Base-by-base conservation (phyloP, 2,329 filamentous ascomycete genomes). In the Cladobotryum protrusum region DNA sequence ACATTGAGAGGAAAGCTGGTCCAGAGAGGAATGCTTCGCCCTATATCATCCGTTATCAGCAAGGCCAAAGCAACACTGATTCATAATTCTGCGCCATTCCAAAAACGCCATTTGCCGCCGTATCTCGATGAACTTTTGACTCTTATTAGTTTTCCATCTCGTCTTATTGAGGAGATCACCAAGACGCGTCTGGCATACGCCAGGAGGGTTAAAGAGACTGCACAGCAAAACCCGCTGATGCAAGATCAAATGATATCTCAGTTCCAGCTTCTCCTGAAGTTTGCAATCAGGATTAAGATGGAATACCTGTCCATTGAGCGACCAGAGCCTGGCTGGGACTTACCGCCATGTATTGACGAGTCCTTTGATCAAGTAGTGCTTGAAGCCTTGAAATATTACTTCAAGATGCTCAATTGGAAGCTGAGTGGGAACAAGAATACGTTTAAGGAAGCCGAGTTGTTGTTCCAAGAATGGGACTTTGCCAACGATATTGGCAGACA, bases 361-460 rank as follows among this genome's bases (percentile, higher is more conserved):
- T 89, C 89, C 39, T 99, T 97, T 61, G 93, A 97, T 64, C 80
- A 85, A 33, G 89, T 95, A 15, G 89, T 97, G 9, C 71, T 99
- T 40, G 92, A 96, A 61, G 91, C 92, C 1, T 75, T 99, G 59
- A 95, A 92, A 66, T 97, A 96, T 67, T 99, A 99, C 70, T 99
- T 99, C 77, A 93, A 92, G 67, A 91, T 99, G 80, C 76, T 99
- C 41, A 96, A 97, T 64, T 97, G 91, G 89, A 97, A 97, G 68
- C 75, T 99, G 47, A 91, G 87, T 59, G 89, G 90, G 49, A 97
- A 97, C 74, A 97, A 96, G 67, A 99, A 97, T 70, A 96, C 91
- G 0, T 99, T 99, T 78, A 97, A 97, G 65, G 93, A 99, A 67
- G 93, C 93, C 6, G 93, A 99, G 73, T 86, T 99, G 56, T 73